Base-by-base conservation (phyloP, 2,329 filamentous ascomycete genomes). In the Plectosphaerella plurivora region DNA sequence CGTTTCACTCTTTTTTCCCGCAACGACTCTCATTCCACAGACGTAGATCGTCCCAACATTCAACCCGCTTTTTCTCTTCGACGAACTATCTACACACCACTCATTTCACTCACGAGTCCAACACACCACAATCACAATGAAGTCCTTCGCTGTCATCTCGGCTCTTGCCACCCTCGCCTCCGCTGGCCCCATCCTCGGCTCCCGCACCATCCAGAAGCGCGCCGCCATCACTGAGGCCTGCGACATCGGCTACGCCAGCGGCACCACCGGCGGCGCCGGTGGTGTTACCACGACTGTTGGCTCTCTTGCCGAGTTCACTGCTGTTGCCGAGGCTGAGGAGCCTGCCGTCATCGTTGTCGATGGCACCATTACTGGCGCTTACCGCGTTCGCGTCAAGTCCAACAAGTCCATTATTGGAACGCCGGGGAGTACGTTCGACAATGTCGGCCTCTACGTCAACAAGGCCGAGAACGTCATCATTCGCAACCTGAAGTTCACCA, bases 401-500 rank as follows among this genome's bases (percentile, higher is more conserved):
- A 68, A 78, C 65, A 77, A 74, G 61, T 73, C 67, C 53, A 73
- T 78, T 51, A 65, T 78, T 28, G 75, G 75, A 45, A 67, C 63
- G 5, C 15, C 57, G 2, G 68, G 68, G 67, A 51, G 62, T 65
- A 47, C 70, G 63, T 61, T 75, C 56, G 71, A 63, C 33, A 75
- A 77, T 33, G 61, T 77, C 48, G 81, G 81, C 24, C 66, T 84
- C 50, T 74, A 76, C 56, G 72, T 86, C 66, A 75, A 76, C 58
- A 69, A 70, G 42, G 69, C 72, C 37, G 70, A 66, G 52, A 86
- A 86, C 63, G 79, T 86, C 53, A 85, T 86, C 57, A 65, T 87
- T 57, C 77, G 82, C 36, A 87, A 87, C 73, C 63, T 87, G 55
- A 76, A 75, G 55, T 82, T 85, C 59, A 68, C 75, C 55, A 78